Percentiles rank a stretch among this genome's conserved stretches.
These are phyloP conservation scores for Pyrenopolyporus hunteri DNA, from an alignment of 495 filamentous ascomycete genomes.

Conservation along the genomic window DNA sequence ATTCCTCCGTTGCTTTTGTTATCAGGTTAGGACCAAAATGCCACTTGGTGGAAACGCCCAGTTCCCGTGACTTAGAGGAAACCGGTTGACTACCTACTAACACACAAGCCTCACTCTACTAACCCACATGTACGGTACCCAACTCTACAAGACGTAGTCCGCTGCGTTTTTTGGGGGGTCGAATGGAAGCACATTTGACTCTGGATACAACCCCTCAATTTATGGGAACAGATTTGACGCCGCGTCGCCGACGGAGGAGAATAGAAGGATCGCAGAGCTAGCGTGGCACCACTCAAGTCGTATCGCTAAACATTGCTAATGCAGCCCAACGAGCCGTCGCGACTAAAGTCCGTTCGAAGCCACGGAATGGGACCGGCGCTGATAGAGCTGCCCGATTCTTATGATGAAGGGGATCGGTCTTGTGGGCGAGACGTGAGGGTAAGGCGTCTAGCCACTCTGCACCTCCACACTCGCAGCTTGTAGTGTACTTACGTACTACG, in stretches of 20 bases:
- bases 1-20: neutral
- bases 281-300: conserved; percentile 36
- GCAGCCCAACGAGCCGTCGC: conserved; percentile 19
- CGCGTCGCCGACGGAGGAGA: conserved; percentile 22
- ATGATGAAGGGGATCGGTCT: conserved; percentile 7
- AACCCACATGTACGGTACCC: too few species aligned
- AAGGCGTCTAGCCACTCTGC: conserved; percentile 4
- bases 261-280: conserved; percentile 2
- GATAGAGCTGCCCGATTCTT: conserved; percentile 16
- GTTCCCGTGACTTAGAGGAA: neutral
- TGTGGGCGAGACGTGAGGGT: conserved; percentile 10
- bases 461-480: conserved; percentile 6
- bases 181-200: conserved; percentile 2
- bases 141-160: too few species aligned
- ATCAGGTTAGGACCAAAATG: neutral
- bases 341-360: conserved; percentile 9
- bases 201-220: conserved; percentile 26
- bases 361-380: conserved; percentile 27
- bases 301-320: conserved; percentile 21
- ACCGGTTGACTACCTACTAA: too few species aligned
- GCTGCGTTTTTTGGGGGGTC: conserved; percentile 1
- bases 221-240: conserved; percentile 30
- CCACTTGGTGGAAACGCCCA: neutral
- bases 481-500: conserved; percentile 21
- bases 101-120: too few species aligned